Evolutionary conservation across 176 grass and related monocot genomes (phyloP), one percentile per base, ranked within the genome.

Genomic region (Canna indica): DNA sequence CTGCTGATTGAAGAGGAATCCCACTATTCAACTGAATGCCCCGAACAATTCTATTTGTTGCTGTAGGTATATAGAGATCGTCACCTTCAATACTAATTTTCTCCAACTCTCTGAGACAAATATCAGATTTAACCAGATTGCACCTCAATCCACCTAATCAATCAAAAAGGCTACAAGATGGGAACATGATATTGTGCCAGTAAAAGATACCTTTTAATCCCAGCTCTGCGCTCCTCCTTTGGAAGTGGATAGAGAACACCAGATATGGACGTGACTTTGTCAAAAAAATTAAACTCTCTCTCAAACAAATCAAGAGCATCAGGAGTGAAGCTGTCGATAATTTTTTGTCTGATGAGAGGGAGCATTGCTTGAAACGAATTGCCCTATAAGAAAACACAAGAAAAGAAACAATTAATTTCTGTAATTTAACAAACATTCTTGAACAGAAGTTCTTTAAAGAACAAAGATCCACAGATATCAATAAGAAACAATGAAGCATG

Each of bases 211-310:
- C 82, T 93, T 89, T 47, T 85, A 62, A 99, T 99, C 73, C 89
- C 94, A 16, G 86, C 94, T 79, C 94, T 89, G 27, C 94, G 76
- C 24, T 90, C 89, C 78, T 99, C 94, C 80, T 99, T 99, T 27
- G 94, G 94, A 69, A 99, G 75, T 85, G 84, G 89, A 73, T 90
- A 99, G 79, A 99, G 84, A 78, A 85, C 82, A 81, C 94, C 94
- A 82, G 94, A 99, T 80, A 99, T 99, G 15, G 94, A 99, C 34
- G 94, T 99, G 53, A 99, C 94, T 46, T 91, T 76, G 42, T 99
- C 94, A 73, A 99, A 99, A 77, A 99, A 99, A 59, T 78, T 80
- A 35, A 99, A 99, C 70, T 99, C 89, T 75, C 86, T 80, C 47
- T 83, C 68, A 48, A 99, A 99, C 79, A 99, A 79, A 24, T 93